Evolutionary conservation across 441 rosid genomes (phyloP), one percentile per base, ranked within the genome.

Genomic region (Adansonia grandidieri): DNA sequence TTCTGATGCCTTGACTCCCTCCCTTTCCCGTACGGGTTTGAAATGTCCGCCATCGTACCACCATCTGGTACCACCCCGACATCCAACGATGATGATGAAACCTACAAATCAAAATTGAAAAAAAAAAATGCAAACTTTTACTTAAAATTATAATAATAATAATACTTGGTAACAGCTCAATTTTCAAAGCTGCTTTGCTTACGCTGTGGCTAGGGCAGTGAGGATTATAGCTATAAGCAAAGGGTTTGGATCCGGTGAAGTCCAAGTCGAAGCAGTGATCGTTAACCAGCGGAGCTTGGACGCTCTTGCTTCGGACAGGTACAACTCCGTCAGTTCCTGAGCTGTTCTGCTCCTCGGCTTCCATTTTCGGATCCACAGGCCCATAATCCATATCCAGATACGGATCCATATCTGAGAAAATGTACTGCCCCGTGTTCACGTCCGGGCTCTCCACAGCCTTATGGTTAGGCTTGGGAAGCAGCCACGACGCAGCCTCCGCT

Each of bases 11-110:
- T 32, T 32, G 53, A 9, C 53, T 48, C 54, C 2, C 53, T 24
- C 32, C 86, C 90, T 8, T 77, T 81, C 3, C 85, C 70, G 86
- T 78, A 85, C 14, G 89, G 81, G 69, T 88, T 87, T 3, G 98
- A 89, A 57, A 90, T 77, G 77, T 95, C 99, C 0, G 90, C 82
- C 77, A 80, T 82, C 4, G 84, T 81, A 61, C 92, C 86, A 0
- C 91, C 97, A 20, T 95, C 99, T 22, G 99, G 99, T 22, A 93
- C 98, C 74, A 93, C 95, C 58, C 98, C 96, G 0, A 91, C 96
- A 14, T 95, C 99, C 66, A 90, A n/a, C 1, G 97, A 92, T 14
- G 99, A 93, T 0, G 98, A 93, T 3, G 99, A 95, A 5, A 92
- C 90, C 98, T 95, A 90, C 19, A 5, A 20, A 32, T n/a, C 65